Evolutionary conservation across 345 rosid species (phyloP).

Genomic region (Ailanthus altissimus): DNA sequence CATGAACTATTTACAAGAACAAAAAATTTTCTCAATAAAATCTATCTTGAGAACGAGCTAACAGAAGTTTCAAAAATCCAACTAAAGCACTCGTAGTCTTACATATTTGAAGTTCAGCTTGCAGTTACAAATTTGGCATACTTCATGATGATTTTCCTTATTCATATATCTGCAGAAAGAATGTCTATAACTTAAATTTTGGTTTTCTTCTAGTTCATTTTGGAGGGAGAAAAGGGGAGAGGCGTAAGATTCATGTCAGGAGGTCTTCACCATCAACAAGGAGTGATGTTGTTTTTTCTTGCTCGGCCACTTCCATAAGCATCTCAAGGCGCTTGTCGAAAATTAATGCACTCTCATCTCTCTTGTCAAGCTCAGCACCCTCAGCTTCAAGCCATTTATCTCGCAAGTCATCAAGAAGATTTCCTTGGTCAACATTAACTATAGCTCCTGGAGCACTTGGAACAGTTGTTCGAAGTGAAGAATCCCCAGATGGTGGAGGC

Average conservation of each 20-base stretch:
- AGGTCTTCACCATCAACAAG: slow-evolving; percentile 28
- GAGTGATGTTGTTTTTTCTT: slow-evolving; percentile 45
- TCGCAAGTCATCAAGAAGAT: slow-evolving; percentile 86
- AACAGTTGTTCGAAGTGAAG: slow-evolving; percentile 77
- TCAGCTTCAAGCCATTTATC: slow-evolving; percentile 99
- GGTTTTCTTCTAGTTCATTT: neutral
- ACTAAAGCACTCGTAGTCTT: neutral
- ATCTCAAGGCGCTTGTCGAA: slow-evolving; percentile 88
- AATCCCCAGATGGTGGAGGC: slow-evolving; percentile 96
- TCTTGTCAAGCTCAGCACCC: slow-evolving; percentile 92
- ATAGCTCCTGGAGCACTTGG: slow-evolving; percentile 94
- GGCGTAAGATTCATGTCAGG: slow-evolving; percentile 21
- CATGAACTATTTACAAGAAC: neutral
- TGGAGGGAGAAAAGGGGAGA: neutral
- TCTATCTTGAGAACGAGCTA: neutral
- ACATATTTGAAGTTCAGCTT: neutral
- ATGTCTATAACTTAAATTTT: slow-evolving; percentile 14
- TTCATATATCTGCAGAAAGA: slow-evolving; percentile 16
- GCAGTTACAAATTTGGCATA: slow-evolving; percentile 10
- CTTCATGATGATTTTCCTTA: neutral
- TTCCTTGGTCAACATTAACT: slow-evolving; percentile 65
- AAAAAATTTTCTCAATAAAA: neutral
- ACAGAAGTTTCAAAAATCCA: neutral
- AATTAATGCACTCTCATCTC: slow-evolving; percentile 88
- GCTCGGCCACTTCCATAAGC: slow-evolving; percentile 78